Percentiles rank a stretch among this genome's conserved stretches.
These are phyloP conservation scores for Eimeria sp. DNA, from an alignment of 169 alveolate genomes.

Conservation along the genomic window DNA sequence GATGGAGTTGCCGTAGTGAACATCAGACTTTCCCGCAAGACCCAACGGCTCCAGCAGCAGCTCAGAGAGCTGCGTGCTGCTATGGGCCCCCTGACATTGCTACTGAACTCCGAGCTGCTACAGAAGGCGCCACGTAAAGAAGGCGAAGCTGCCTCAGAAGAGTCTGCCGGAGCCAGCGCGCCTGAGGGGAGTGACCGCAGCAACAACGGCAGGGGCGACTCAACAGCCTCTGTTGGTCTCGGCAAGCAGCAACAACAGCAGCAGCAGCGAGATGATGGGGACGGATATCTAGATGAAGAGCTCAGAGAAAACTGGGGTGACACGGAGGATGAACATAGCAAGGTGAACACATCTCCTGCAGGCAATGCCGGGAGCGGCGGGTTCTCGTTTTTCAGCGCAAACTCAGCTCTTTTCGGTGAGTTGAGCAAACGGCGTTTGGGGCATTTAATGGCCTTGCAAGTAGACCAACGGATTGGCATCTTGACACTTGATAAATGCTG, in stretches of 20 bases:
- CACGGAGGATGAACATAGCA: not conserved
- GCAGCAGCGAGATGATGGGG: conserved; percentile 49
- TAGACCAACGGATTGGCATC: not conserved
- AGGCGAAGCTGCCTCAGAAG: not conserved
- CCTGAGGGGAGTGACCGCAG: conserved; percentile 15
- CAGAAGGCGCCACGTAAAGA: conserved; percentile 12
- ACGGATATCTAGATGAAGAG: conserved; percentile 58
- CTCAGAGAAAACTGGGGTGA: conserved; percentile 43
- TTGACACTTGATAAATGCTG: not conserved
- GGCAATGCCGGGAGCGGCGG: conserved; percentile 63
- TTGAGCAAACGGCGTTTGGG: not conserved
- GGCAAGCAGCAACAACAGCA: not conserved
- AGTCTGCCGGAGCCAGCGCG: not conserved
- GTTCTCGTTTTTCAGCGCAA: conserved; percentile 78
- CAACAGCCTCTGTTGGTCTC: not conserved
- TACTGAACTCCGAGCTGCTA: conserved; percentile 62
- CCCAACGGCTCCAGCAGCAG: conserved; percentile 64
- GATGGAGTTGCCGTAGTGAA: conserved; percentile 80
- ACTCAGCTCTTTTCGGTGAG: conserved; percentile 73
- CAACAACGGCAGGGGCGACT: not conserved
- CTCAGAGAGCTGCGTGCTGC: conserved; percentile 68
- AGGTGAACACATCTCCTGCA: not conserved
- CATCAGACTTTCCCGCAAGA: conserved; percentile 55
- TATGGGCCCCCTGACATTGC: conserved; percentile 77
- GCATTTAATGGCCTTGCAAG: not conserved